Base-by-base conservation (phyloP, 2,329 filamentous ascomycete genomes). In the Verticillium nubilum region DNA sequence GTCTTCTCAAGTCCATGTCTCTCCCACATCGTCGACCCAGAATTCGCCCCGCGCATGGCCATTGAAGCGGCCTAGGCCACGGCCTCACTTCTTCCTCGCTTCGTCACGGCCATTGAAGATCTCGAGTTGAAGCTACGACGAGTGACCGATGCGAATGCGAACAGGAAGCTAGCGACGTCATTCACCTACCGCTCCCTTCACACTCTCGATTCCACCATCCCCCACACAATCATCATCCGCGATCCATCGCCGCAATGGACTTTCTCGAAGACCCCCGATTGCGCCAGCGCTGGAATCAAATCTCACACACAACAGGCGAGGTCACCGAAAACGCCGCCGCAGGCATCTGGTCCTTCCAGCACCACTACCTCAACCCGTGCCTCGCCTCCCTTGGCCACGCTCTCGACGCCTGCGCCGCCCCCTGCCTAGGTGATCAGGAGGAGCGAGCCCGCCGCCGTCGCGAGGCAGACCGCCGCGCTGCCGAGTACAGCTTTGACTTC, bases 261-360 rank as follows among this genome's bases (percentile, higher is more conserved):
- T 86, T 88, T 66, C 78, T 89, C 65, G 85, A 88, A 70, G 93
- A 97, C 75, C 93, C 93, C 62, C 90, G 93, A 69, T 86, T 97
- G 74, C 91, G 93, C 66, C 92, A 96, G 74, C 92, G 91, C 67
- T 91, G 96, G 84, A 96, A 97, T 73, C 91, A 95, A 71, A 88
- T 97, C 72, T 89, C 91, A 6, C 90, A 95, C 67, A 96, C 94
- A 69, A 86, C 96, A 74, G 94, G 97, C 75, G 85, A 90, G 31
- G 92, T 91, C 54, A 96, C 96, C 62, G 92, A 96, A 72, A 89
- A 91, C 59, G 92, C 94, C n/a, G 93, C 95, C 62, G 92, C 91
- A 54, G 88, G 89, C 59, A 89, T 98, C 69, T 98, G 93, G 84
- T 87, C 87, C 62, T 95, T 97, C 70, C 87, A 91, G 59, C 91